Base-by-base conservation (phyloP, 2,329 filamentous ascomycete genomes). In the Microsporum ferrugineum region DNA sequence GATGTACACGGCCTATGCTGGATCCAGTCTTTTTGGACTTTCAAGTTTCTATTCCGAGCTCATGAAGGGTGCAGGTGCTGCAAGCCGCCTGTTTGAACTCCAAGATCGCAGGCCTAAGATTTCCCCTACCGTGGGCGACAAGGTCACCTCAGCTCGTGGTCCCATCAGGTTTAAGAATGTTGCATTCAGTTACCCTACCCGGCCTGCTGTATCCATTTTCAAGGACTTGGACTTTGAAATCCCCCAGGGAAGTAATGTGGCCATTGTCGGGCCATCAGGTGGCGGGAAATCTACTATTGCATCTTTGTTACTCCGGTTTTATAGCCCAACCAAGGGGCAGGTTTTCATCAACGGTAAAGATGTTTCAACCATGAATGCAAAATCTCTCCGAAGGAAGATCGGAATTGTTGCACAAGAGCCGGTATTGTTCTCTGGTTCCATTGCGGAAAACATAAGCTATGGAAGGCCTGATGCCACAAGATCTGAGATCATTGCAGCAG, bases 31-130 rank as follows among this genome's bases (percentile, higher is more conserved):
- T 65, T 96, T 97, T 67, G 94, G 94, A 2, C 79, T 99, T 1
- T 96, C 91, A 2, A 90, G 89, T 61, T 99, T 99, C 76, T 99
- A 96, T 75, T 96, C 91, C 0, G 94, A 99, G 72, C 81, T 99
- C 64, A 99, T 99, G 94, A 99, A 99, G 75, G 95, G 95, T 47
- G 92, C 96, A 2, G 94, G 95, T 69, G 94, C 94, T 47, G 94
- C 94, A n/a, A 95, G 88, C 69, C 88, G 94, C 63, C 80, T 99
- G 0, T 99, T 99, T 70, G 94, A 99, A 71, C 82, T 99, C 4
- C 91, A 97, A 72, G 94, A 99, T 72, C 86, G 94, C 64, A 80
- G 89, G 62, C 88, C 91, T 0, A 87, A 85, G 1, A 95, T 97
- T 63, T 87, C 87, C n/a, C 85, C 91, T 23, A 99, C 95, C 0